Evolutionary conservation across 306 rosid species (phyloP), one percentile per base, ranked within the genome.

Genomic region (Elaeagnus macrophylla): DNA sequence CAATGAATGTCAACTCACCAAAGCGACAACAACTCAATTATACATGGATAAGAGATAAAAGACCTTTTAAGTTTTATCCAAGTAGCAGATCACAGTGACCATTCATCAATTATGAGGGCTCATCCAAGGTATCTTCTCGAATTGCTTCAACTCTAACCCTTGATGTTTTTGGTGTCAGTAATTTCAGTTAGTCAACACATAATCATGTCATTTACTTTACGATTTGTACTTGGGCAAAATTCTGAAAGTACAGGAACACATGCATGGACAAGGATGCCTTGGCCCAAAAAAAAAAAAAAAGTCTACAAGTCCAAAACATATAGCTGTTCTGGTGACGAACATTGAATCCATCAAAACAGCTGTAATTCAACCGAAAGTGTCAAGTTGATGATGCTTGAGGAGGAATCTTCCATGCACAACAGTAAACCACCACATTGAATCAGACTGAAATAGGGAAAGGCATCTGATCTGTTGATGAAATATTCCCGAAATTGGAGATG

Each of bases 11-110:
- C 54, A 58, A 36, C 44, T 39, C 9, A 55, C 65, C 58, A 46
- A 56, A 47, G 50, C 62, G 70, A 57, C 47, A 48, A 37, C 38
- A 56, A 59, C 13, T 62, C 68, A 59, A 58, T 57, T 75, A 53
- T 18, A 62, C 37, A 56, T 57, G 18, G 71, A 50, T 69, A 60
- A 44, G 14, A 50, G 37, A 48, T 25, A 25, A 25, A 25, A 25
- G 32, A 25, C 32, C 32, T 25, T 35, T 53, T 38, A 60, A 57
- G 63, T 61, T 64, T 52, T 60, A 53, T 55, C 41, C 54, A 66
- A 57, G 63, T 38, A 62, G 4, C 67, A 39, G 57, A 57, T 39
- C 57, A 68, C 14, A 64, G 64, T 53, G 64, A 47, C 67, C 40
- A 14, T 40, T 61, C 52, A 72, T 13, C 32, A 62, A 51, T 4